A percentile compares a stretch with the other conserved stretches of the same genome.
These are phyloP conservation scores for Phanerochaete sordida DNA, from an alignment of 768 basidiomycete genomes.

Conservation along the genomic window DNA sequence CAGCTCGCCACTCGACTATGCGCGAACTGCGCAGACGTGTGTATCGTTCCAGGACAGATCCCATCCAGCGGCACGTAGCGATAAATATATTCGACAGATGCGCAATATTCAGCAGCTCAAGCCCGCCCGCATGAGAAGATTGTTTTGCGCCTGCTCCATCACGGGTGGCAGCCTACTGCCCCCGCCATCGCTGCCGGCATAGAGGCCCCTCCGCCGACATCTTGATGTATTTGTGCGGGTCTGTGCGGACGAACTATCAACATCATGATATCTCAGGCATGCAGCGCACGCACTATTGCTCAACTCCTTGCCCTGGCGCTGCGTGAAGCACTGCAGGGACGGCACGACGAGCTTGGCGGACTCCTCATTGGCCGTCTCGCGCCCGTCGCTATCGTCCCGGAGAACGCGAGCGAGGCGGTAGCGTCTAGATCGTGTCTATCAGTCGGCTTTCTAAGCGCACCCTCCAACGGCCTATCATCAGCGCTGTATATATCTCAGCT, in stretches of 20 bases:
- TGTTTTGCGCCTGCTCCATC: conserved; percentile 20
- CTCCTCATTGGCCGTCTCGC: conserved; percentile 63
- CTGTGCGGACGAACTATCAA: conserved; percentile 34
- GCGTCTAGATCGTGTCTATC: too few relatives aligned
- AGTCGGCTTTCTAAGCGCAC: too few relatives aligned
- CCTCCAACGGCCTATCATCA: too few relatives aligned
- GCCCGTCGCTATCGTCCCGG: conserved; percentile 63
- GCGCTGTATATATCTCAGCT: too few relatives aligned
- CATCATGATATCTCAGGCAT: neutral
- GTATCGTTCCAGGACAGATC: too few relatives aligned
- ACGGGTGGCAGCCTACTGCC: conserved; percentile 11
- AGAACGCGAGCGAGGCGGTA: conserved; percentile 67
- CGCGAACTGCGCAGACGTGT: too few relatives aligned
- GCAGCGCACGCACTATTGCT: conserved; percentile 59
- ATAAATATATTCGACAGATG: neutral
- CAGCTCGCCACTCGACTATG: too few relatives aligned
- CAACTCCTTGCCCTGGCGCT: conserved; percentile 78
- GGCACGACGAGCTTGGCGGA: conserved; percentile 76
- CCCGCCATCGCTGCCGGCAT: conserved; percentile 23
- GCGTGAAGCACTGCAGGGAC: conserved; percentile 66
- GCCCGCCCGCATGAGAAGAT: conserved; percentile 23
- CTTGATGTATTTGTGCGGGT: conserved; percentile 53
- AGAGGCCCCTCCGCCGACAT: conserved; percentile 67
- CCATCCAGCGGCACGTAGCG: too few relatives aligned
- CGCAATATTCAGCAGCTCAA: conserved; percentile 20